A percentile compares a stretch with the other conserved stretches of the same genome.
Evolutionary conservation across 192 early-diverging fungal genomes (phyloP).

Genomic region (Coemansia sp.): DNA sequence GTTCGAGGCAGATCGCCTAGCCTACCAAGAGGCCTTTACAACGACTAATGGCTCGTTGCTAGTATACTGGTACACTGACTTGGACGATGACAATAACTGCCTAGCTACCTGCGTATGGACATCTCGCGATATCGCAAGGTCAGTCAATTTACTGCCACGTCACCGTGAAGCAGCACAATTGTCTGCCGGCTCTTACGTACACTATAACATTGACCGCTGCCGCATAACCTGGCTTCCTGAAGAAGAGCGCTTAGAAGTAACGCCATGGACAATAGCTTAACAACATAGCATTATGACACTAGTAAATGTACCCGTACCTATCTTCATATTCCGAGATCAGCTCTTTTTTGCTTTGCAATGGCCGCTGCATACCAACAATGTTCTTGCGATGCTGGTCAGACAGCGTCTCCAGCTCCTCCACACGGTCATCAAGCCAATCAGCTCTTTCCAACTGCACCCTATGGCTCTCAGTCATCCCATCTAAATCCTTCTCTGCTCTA

Average conservation of each 20-base stretch:
- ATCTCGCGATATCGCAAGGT: conserved; percentile 33
- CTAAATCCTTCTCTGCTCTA: not conserved
- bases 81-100: conserved; percentile 45
- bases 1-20: conserved; percentile 39
- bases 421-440: not conserved
- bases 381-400: conserved; percentile 17
- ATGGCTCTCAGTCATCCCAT: not conserved
- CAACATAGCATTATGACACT: not conserved
- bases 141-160: conserved; percentile 37
- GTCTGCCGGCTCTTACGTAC: conserved; percentile 42
- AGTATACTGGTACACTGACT: conserved; percentile 45
- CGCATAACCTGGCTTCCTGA: conserved; percentile 20
- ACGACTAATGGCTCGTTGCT: conserved; percentile 36
- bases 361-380: conserved; percentile 19
- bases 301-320: not conserved
- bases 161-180: conserved; percentile 34
- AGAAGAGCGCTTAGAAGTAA: not conserved
- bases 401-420: conserved; percentile 4
- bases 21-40: conserved; percentile 44
- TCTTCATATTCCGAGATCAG: not conserved
- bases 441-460: not conserved
- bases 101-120: conserved; percentile 53
- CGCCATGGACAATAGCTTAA: conserved; percentile 5
- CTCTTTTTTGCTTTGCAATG: conserved; percentile 16
- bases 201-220: conserved; percentile 42